Percentiles rank a stretch among this genome's conserved stretches.
phyloP scores from a whole-genome alignment of 352 stramenopile species.

The Phytopythium aichiense region DNA sequence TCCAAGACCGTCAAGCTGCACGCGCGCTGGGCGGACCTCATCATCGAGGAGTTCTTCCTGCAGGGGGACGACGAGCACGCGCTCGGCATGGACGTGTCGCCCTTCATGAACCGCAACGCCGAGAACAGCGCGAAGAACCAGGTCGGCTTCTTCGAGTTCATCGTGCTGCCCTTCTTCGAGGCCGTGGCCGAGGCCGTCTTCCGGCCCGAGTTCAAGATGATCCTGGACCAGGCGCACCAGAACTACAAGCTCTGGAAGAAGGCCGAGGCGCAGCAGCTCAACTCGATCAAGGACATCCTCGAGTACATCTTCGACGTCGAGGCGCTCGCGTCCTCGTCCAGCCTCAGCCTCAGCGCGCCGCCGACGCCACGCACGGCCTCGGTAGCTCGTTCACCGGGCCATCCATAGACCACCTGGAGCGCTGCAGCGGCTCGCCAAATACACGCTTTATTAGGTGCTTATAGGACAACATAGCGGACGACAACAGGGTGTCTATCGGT shows the following conservation, averaged over 20 bases:
- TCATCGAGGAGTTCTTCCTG: slow-evolving; percentile 94
- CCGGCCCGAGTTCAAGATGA: slow-evolving; percentile 69
- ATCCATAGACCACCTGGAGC: neutral
- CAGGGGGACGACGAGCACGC: slow-evolving; percentile 93
- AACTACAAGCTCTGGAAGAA: slow-evolving; percentile 86
- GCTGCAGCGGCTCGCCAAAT: neutral
- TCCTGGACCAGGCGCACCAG: slow-evolving; percentile 73
- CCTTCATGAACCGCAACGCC: slow-evolving; percentile 90
- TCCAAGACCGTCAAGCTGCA: slow-evolving; percentile 81
- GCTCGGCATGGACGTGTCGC: slow-evolving; percentile 84
- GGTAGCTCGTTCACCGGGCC: neutral
- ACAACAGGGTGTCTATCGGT: neutral
- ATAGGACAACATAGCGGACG: neutral
- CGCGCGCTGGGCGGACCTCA: slow-evolving; percentile 87
- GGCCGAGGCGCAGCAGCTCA: slow-evolving; percentile 74
- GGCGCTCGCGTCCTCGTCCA: slow-evolving; percentile 4
- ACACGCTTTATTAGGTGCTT: neutral
- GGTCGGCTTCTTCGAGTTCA: slow-evolving; percentile 86
- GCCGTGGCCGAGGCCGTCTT: slow-evolving; percentile 76
- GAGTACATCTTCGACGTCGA: slow-evolving; percentile 68
- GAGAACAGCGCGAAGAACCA: slow-evolving; percentile 86
- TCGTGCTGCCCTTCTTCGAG: slow-evolving; percentile 80
- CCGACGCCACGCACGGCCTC: neutral
- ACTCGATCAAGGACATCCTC: slow-evolving; percentile 82
- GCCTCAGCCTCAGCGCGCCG: neutral